Base-by-base conservation (phyloP, 768 basidiomycete species). In the Mycena olivaceomarginata region DNA sequence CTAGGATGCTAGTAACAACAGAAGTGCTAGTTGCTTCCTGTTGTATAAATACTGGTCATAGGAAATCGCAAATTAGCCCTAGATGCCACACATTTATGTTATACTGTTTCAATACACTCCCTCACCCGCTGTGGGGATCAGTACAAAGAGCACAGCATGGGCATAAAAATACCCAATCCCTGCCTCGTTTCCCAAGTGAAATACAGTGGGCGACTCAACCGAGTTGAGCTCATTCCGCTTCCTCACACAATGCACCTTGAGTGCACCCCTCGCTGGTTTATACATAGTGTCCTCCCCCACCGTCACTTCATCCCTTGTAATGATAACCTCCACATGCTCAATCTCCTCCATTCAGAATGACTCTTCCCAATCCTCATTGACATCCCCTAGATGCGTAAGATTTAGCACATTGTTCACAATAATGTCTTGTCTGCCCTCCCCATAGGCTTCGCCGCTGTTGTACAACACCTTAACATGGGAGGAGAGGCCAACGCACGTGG, bases 61-160 rank as follows among this genome's bases (percentile, higher is more conserved):
- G n/a, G n/a, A n/a, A n/a, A n/a, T n/a, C n/a, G n/a, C n/a, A n/a
- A n/a, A n/a, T n/a, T n/a, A n/a, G n/a, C n/a, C n/a, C n/a, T n/a
- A n/a, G n/a, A n/a, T n/a, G n/a, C n/a, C n/a, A n/a, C n/a, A n/a
- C n/a, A n/a, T n/a, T n/a, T n/a, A n/a, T n/a, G n/a, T n/a, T n/a
- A n/a, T n/a, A n/a, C n/a, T n/a, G n/a, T n/a, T n/a, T n/a, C n/a
- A n/a, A n/a, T n/a, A n/a, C n/a, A 69, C 67, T 5, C 67, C 67
- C 37, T 84, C 15, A n/a, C 81, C 79, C 4, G 39, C 5, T 10
- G 45, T 51, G 8, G 72, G 72, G 6, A 74, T 56, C n/a, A 40
- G 53, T 6, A 74, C 65, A 41, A 74, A 74, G 5, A 74, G 72
- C 72, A 51, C 72, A 4, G 72, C 72, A 67, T 74, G 53, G 4